A percentile compares a stretch with the other conserved stretches of the same genome.
Evolutionary conservation across 2,329 filamentous ascomycete species (phyloP).

Genomic region (Zalaria sp.): DNA sequence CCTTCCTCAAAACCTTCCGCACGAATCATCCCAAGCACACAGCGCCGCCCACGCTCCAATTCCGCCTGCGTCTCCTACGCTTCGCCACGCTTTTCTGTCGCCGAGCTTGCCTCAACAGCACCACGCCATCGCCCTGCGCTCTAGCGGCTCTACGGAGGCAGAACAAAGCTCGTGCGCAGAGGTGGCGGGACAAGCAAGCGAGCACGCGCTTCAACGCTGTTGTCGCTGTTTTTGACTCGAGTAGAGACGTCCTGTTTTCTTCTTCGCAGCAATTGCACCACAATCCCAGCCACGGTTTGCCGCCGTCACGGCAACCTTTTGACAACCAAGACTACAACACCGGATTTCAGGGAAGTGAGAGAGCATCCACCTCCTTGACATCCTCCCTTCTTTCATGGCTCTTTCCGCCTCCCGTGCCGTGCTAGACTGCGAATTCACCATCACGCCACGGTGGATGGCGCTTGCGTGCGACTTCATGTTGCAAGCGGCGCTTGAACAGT

Average conservation of each 20-base stretch:
- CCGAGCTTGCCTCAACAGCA: slow-evolving; percentile 22
- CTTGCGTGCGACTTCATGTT: slow-evolving; percentile 34
- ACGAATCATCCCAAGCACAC: slow-evolving; percentile 21
- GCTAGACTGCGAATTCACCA: slow-evolving; percentile 16
- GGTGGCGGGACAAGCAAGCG: too few relatives aligned
- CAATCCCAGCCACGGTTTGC: too few relatives aligned
- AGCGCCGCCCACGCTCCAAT: slow-evolving; percentile 25
- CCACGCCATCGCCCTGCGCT: slow-evolving; percentile 22
- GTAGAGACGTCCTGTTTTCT: too few relatives aligned
- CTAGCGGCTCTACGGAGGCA: slow-evolving; percentile 21
- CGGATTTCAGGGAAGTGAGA: too few relatives aligned
- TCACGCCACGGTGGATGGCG: slow-evolving; percentile 28
- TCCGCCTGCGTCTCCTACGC: slow-evolving; percentile 35
- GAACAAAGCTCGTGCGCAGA: slow-evolving; percentile 19
- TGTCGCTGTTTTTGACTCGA: too few relatives aligned
- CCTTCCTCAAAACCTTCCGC: slow-evolving; percentile 29
- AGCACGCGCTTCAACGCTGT: too few relatives aligned
- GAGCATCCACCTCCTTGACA: slow-evolving; percentile 17
- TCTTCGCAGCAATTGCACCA: too few relatives aligned
- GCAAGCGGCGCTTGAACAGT: slow-evolving; percentile 36
- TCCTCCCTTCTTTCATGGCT: slow-evolving; percentile 34
- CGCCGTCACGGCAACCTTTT: too few relatives aligned
- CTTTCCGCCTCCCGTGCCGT: slow-evolving; percentile 27
- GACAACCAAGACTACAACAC: too few relatives aligned
- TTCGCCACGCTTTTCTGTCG: slow-evolving; percentile 31